phyloP scores from a whole-genome alignment of 2,329 filamentous ascomycete species.

The Verticillium longisporum region DNA sequence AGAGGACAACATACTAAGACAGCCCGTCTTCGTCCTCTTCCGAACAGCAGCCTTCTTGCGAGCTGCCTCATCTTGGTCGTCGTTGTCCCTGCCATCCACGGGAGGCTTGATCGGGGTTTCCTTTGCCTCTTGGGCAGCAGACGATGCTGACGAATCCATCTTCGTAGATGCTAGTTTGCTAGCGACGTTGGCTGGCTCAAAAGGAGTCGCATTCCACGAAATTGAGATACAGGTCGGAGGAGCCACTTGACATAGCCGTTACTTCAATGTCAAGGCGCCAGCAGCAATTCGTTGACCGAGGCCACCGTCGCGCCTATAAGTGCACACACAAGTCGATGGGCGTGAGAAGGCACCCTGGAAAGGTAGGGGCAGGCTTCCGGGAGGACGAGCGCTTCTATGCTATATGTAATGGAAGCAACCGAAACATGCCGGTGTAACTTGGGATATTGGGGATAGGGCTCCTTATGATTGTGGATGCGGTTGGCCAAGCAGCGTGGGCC shows the following conservation, averaged over 20 bases:
- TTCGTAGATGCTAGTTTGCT: slow-evolving; percentile 8
- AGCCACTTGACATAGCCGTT: background rate
- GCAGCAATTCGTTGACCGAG: background rate
- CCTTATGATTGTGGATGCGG: background rate
- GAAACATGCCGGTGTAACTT: slow-evolving; percentile 30
- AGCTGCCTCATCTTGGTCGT: slow-evolving; percentile 32
- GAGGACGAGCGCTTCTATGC: background rate
- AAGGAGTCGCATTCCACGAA: background rate
- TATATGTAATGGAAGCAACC: slow-evolving; percentile 15
- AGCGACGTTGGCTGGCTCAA: slow-evolving; percentile 4
- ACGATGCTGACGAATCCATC: slow-evolving; percentile 21
- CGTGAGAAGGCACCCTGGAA: background rate
- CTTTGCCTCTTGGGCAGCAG: slow-evolving; percentile 12
- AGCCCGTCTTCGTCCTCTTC: slow-evolving; percentile 86
- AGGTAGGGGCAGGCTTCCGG: background rate
- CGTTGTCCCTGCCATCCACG: slow-evolving; percentile 19
- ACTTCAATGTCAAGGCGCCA: background rate
- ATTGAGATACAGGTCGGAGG: background rate
- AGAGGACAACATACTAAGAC: slow-evolving; percentile 61
- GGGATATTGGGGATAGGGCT: background rate
- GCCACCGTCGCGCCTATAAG: background rate
- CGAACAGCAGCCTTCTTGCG: slow-evolving; percentile 42
- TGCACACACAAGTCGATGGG: background rate
- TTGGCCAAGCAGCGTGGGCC: background rate
- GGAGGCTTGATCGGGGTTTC: slow-evolving; percentile 22